Evolutionary conservation across 805 yeast genomes (phyloP), one percentile per base, ranked within the genome.

Genomic region (Kluyveromyces nonfermentans): DNA sequence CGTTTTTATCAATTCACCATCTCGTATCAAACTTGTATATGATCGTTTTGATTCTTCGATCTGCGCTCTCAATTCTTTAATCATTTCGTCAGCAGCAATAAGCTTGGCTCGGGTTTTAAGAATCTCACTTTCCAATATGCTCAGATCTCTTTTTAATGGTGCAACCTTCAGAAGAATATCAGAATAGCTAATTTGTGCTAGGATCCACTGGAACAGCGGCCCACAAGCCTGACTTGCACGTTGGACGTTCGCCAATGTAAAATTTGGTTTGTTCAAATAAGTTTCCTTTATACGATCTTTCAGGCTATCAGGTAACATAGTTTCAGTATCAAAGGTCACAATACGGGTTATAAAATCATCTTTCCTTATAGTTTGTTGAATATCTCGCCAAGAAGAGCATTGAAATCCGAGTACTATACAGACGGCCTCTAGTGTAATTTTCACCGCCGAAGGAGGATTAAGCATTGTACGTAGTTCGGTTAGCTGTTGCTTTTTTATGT

Each of bases 191-290:
- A 88, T 69, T 50, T 90, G 97, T 0, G 97, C 97, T 43, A 73
- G 72, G 0, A 88, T 89, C 97, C 97, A 90, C 48, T 80, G 80
- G 16, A 84, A 56, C 31, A 90, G 65, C 0, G 97, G 97, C 0
- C 96, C 97, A 66, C 97, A 87, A 0, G 97, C 97, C 56, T 85
- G 87, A 61, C 95, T 83, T 4, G 97, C 97, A 33, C 97, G 69
- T 53, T 84, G 77, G 0, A 86, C 95, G 0, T 84, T 65, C 39
- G 81, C 88, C 53, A 65, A 82, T 34, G 75, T 85, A 58, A 75
- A 89, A 41, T 77, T 82, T 0, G 79, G 74, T 43, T 78, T 67
- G 0, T 80, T 67, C 9, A 89, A 62, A 54, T 83, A 90, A 1
- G 68, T 69, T 1, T 59, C 50, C 33, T 80, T 79, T 79, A 90